A percentile compares a stretch with the other conserved stretches of the same genome.
Conservation (phyloP, 164 flowering plant genomes). For the Sextonia rubra region DNA sequence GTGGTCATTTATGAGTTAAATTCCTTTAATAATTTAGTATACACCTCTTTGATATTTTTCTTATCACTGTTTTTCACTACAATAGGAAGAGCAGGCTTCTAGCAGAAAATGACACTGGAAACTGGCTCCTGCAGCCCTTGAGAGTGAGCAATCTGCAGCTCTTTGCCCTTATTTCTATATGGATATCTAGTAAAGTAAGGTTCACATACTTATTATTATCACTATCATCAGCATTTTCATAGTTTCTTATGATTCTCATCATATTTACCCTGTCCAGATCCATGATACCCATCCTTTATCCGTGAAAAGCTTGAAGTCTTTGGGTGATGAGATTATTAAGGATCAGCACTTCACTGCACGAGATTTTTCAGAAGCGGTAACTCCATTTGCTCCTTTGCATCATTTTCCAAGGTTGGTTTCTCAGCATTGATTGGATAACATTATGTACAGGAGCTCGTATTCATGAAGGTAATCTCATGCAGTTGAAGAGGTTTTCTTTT, state of each 20-base stretch:
- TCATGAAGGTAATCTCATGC: constrained; percentile 54
- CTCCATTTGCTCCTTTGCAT: constrained; percentile 9
- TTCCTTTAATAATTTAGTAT: neutral
- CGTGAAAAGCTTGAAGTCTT: constrained; percentile 48
- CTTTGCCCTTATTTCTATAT: constrained; percentile 49
- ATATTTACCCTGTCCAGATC: constrained; percentile 33
- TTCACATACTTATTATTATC: neutral
- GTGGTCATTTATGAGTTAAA: too few relatives aligned
- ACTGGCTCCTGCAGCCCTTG: constrained; percentile 63
- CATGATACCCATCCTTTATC: constrained; percentile 50
- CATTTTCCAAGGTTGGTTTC: neutral
- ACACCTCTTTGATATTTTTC: neutral
- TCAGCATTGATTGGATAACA: constrained; percentile 6
- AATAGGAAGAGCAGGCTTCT: constrained; percentile 11
- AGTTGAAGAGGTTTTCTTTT: constrained; percentile 7
- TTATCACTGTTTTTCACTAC: neutral
- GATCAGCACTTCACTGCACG: constrained; percentile 70
- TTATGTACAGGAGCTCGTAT: constrained; percentile 56
- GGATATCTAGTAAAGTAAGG: constrained; percentile 14
- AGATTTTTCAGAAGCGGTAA: constrained; percentile 72
- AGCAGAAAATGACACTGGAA: constrained; percentile 14
- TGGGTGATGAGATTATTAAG: constrained; percentile 47
- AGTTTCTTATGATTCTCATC: neutral
- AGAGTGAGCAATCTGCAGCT: constrained; percentile 69
- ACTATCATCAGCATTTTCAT: neutral